Percentiles rank a stretch among this genome's conserved stretches.
Evolutionary conservation across 2,329 filamentous ascomycete genomes (phyloP).

Genomic region (Cytospora schulzeri): DNA sequence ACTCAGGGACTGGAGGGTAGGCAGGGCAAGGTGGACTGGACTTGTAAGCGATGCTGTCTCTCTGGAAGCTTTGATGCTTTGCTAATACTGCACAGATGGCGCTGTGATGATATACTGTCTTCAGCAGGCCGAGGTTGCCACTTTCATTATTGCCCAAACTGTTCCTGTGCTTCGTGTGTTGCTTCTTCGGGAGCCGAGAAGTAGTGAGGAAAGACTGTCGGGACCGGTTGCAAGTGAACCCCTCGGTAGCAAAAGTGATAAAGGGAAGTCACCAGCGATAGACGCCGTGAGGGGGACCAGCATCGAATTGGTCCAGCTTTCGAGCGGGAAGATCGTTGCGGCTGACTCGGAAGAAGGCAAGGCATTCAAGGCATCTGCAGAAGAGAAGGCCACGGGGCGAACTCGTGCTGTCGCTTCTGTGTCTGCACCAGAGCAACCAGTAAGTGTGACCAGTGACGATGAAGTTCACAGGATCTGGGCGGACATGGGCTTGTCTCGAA

Average conservation of each 20-base stretch:
- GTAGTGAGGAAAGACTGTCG: too few species aligned
- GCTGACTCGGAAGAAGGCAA: slow-evolving; percentile 22
- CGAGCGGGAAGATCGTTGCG: slow-evolving; percentile 15
- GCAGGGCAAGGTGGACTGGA: slow-evolving; percentile 11
- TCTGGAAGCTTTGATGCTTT: not conserved
- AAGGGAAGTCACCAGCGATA: not conserved
- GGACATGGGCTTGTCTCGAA: slow-evolving; percentile 22
- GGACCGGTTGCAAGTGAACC: not conserved
- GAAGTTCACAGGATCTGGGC: slow-evolving; percentile 19
- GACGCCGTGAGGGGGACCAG: not conserved
- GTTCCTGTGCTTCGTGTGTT: slow-evolving; percentile 17
- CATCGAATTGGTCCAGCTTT: slow-evolving; percentile 21
- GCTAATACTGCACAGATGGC: slow-evolving; percentile 8
- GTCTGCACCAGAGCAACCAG: not conserved
- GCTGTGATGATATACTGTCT: slow-evolving; percentile 6
- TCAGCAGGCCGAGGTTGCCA: slow-evolving; percentile 8
- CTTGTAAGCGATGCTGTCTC: not conserved
- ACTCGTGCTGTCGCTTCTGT: not conserved
- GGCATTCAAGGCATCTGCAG: slow-evolving; percentile 1
- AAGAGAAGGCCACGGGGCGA: not conserved
- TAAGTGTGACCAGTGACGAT: slow-evolving; percentile 4
- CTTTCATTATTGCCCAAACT: slow-evolving; percentile 23
- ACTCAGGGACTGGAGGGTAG: too few species aligned
- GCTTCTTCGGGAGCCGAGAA: not conserved
- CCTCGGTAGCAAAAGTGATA: not conserved